Base-by-base conservation (phyloP, 768 basidiomycete species). In the Suillus fuscotomentosus region DNA sequence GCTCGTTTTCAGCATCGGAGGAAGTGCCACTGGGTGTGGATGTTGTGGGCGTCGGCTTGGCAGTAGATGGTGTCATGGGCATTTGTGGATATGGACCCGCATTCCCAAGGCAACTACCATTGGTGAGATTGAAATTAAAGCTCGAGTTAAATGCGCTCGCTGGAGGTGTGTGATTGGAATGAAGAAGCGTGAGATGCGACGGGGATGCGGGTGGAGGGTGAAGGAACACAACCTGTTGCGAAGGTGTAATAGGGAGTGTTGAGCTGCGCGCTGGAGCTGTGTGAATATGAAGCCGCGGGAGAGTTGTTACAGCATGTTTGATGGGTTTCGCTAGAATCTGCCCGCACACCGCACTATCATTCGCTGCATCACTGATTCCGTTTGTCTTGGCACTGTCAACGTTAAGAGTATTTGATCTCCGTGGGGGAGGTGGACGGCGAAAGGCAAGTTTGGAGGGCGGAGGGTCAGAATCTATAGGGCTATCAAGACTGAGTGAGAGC, bases 401-500 rank as follows among this genome's bases (percentile, higher is more conserved):
- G 7, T 87, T 81, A 38, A 91, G 80, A 63, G 85, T 84, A 64
- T 88, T 90, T 14, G 89, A 88, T 53, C 86, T 82, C 27, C 85
- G 78, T 39, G 81, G 81, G 3, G 83, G 85, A 14, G 84, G 81
- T 8, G 82, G 81, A 3, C 83, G 72, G 31, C 68, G 74, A 78
- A 90, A 89, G 9, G 77, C 73, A 48, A 86, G 75, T 39, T 86
- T 84, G 4, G 88, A 89, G 1, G 90, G 89, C 0, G 89, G 87
- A 3, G 89, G 87, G 0, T 90, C 90, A 8, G 86, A 86, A 20
- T 84, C 78, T 1, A 81, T 70, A 66, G 88, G 84, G 22, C 73
- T 69, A 57, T 72, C 65, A 27, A 64, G 69, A 65, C 80, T 75
- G 24, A 81, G 74, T 15, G 81, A 78, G 9, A 77, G 73, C 22